Conservation (phyloP, 1,284 basidiomycete species). For the Apiotrichum mycotoxinovorans region DNA sequence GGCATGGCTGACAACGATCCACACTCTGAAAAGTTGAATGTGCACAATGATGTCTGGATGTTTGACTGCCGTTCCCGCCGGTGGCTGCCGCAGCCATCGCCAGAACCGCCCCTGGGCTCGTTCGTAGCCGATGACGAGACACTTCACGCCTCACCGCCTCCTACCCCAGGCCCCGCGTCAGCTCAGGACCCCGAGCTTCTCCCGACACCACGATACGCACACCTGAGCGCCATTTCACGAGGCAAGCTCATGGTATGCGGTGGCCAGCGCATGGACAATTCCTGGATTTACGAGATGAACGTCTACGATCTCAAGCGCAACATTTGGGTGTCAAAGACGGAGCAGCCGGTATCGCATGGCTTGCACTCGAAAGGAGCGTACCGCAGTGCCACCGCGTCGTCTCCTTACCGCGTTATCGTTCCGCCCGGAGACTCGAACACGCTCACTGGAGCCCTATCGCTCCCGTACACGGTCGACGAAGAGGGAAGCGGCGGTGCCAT, state of each 20-base stretch:
- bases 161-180: constrained; percentile 58
- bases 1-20: constrained; percentile 67
- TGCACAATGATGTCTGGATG: constrained; percentile 79
- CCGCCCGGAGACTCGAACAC: constrained; percentile 48
- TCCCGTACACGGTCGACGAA: constrained; percentile 34
- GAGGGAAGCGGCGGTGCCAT: constrained; percentile 46
- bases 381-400: constrained; percentile 77
- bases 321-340: constrained; percentile 68
- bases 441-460: constrained; percentile 11
- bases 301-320: constrained; percentile 71
- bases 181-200: constrained; percentile 49
- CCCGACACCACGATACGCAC: constrained; percentile 82
- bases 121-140: constrained; percentile 52
- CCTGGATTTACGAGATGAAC: constrained; percentile 81
- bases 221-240: constrained; percentile 76
- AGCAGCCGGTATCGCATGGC: constrained; percentile 62
- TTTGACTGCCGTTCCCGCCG: constrained; percentile 67
- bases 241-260: constrained; percentile 87
- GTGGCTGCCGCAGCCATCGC: constrained; percentile 59
- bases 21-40: constrained; percentile 54
- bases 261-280: constrained; percentile 69
- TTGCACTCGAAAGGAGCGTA: constrained; percentile 84
- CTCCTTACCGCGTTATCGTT: constrained; percentile 62
- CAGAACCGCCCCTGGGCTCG: constrained; percentile 25
- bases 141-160: constrained; percentile 81